Base-by-base conservation (phyloP, 2,329 filamentous ascomycete genomes). In the Annulohypoxylon truncatum region DNA sequence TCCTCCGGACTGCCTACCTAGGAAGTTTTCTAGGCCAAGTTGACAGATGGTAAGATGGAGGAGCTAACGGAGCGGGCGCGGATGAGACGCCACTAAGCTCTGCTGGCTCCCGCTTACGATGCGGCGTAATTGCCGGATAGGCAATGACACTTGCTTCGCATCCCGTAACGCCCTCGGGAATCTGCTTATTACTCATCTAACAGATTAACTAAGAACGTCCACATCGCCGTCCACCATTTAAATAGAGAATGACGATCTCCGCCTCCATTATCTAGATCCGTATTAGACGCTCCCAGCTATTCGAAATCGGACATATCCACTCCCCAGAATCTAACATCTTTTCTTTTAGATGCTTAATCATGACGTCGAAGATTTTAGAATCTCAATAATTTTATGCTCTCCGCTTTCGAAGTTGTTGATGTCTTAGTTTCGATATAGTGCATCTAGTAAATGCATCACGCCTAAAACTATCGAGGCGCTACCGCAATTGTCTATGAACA, bases 31-130 rank as follows among this genome's bases (percentile, higher is more conserved):
- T 42, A 33, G 44, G 46, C 35, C 47, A 42, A 65, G 29, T 10
- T 54, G 56, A 64, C 31, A 54, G 33, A 44, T 67, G 53, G 57
- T 59, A 65, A 67, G 42, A 57, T 40, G 57, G 24, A 38, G 50
- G 46, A 67, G 58, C 57, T 51, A 54, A 47, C 61, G 54, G 58
- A 58, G 53, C 56, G 62, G 59, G 53, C 55, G 56, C 61, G 58
- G 59, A 40, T 58, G 20, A 52, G 38, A 65, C 64, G 58, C 40
- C 48, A 63, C 61, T 51, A 50, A 18, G 51, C 33, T 35, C 64
- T 70, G 67, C 61, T 64, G 65, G 55, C 50, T 63, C 58, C 65
- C 67, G 67, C 52, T 53, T 56, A 61, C 55, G 55, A 55, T 68
- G 55, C 64, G 55, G 59, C 66, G 48, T 60, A 59, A 56, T 63